These are phyloP conservation scores for Epichloe elymi DNA, from an alignment of 2,329 filamentous ascomycete genomes.

Conservation along the genomic window DNA sequence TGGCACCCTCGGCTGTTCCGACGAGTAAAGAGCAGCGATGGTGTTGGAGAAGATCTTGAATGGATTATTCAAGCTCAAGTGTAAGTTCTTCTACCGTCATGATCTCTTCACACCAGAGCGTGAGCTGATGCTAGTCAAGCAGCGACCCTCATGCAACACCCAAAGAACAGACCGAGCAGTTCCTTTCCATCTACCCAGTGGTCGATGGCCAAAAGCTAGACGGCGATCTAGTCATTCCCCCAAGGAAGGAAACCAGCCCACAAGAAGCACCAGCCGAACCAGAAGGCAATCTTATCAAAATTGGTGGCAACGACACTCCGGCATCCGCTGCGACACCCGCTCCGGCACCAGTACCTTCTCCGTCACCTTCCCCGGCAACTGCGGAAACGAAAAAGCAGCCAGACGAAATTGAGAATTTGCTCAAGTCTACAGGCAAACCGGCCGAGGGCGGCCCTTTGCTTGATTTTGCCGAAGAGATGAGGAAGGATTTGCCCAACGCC, in stretches of 20 bases:
- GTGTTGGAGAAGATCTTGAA: slow-evolving; percentile 80
- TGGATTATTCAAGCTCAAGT: slow-evolving; percentile 87
- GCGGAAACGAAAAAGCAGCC: slow-evolving; percentile 5
- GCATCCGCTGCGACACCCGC: background rate
- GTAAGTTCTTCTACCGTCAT: slow-evolving; percentile 33
- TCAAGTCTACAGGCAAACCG: slow-evolving; percentile 33
- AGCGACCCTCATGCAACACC: slow-evolving; percentile 37
- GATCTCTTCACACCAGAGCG: background rate
- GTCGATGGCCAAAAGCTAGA: slow-evolving; percentile 57
- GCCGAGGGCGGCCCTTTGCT: slow-evolving; percentile 35
- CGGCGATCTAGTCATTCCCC: slow-evolving; percentile 43
- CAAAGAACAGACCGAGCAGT: slow-evolving; percentile 63
- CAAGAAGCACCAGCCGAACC: slow-evolving; percentile 8
- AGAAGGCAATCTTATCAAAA: slow-evolving; percentile 39
- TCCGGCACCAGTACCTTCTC: background rate
- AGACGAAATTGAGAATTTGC: slow-evolving; percentile 29
- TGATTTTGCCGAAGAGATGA: slow-evolving; percentile 43
- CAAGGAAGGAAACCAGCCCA: slow-evolving; percentile 13
- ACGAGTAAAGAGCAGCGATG: slow-evolving; percentile 57
- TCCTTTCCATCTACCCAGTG: slow-evolving; percentile 76
- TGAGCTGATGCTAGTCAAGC: slow-evolving; percentile 8
- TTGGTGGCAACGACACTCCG: slow-evolving; percentile 26
- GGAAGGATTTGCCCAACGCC: slow-evolving; percentile 30
- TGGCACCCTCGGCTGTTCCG: slow-evolving; percentile 87
- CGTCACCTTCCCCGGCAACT: background rate